Conservation (phyloP, 73 alveolate genomes). For the Breviolum minutum region DNA sequence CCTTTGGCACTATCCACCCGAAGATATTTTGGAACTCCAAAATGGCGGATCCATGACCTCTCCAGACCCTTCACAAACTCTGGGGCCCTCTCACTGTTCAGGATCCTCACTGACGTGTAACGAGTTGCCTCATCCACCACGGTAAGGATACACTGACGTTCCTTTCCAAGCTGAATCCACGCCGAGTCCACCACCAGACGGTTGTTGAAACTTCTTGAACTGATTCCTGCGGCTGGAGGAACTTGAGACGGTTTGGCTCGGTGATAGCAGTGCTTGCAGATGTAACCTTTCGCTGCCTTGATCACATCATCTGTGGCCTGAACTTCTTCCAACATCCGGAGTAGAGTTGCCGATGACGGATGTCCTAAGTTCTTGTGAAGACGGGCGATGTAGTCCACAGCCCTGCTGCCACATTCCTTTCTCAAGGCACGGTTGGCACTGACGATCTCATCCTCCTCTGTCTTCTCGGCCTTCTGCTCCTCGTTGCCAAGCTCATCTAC, state of each 20-base stretch:
- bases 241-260: background rate
- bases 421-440: background rate
- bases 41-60: conserved; percentile 18
- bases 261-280: background rate
- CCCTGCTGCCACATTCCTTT: background rate
- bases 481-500: too few relatives aligned
- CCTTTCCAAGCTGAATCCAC: background rate
- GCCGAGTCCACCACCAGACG: conserved; percentile 18
- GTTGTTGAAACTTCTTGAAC: background rate
- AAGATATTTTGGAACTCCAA: background rate
- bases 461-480: background rate
- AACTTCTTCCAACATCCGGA: background rate
- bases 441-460: background rate
- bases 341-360: background rate
- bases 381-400: background rate
- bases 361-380: background rate
- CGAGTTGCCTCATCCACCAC: conserved; percentile 10
- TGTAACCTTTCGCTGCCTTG: background rate
- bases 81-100: background rate
- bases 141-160: conserved; percentile 4
- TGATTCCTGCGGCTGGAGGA: background rate
- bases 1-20: conserved; percentile 13
- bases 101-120: background rate
- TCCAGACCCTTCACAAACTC: conserved; percentile 26
- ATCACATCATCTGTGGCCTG: background rate